A percentile compares a stretch with the other conserved stretches of the same genome.
phyloP scores from a whole-genome alignment of 371 early-diverging fungal genomes.

The Basidiobolus meristosporus region DNA sequence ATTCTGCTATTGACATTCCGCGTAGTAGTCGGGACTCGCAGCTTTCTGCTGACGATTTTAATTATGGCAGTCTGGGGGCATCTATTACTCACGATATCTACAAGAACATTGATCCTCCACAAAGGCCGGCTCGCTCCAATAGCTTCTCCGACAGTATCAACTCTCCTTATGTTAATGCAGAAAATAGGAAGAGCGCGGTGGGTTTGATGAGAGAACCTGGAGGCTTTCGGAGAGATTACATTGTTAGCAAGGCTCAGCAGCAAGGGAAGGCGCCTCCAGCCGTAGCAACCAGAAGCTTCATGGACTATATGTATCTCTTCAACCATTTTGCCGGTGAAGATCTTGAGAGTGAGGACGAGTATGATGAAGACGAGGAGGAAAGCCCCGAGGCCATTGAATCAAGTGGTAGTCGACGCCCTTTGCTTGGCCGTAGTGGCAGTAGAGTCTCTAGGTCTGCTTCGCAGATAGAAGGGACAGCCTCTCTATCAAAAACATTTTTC shows the following conservation, averaged over 20 bases:
- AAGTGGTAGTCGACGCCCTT: conserved; percentile 5
- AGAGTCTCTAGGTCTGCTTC: not conserved
- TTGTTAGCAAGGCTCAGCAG: conserved; percentile 42
- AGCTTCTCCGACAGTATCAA: too few species aligned
- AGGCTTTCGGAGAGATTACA: conserved; percentile 66
- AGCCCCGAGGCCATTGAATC: not conserved
- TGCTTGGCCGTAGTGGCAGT: conserved; percentile 25
- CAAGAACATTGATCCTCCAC: too few species aligned
- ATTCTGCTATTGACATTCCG: too few species aligned
- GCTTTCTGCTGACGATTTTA: too few species aligned
- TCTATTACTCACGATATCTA: too few species aligned
- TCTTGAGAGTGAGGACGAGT: conserved; percentile 53
- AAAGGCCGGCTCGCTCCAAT: too few species aligned
- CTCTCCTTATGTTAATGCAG: too few species aligned
- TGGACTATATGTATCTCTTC: conserved; percentile 78
- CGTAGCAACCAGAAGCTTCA: conserved; percentile 65
- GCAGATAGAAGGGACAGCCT: conserved; percentile 28
- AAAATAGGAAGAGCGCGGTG: too few species aligned
- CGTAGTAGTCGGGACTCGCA: too few species aligned
- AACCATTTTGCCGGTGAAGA: conserved; percentile 88
- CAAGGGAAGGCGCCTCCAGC: conserved; percentile 32
- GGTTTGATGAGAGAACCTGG: too few species aligned
- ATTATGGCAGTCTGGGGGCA: too few species aligned
- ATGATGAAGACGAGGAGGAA: conserved; percentile 14
- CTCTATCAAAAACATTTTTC: conserved; percentile 47